A percentile compares a stretch with the other conserved stretches of the same genome.
phyloP scores from a whole-genome alignment of 805 yeast species.

The Hanseniaspora nectarophila region DNA sequence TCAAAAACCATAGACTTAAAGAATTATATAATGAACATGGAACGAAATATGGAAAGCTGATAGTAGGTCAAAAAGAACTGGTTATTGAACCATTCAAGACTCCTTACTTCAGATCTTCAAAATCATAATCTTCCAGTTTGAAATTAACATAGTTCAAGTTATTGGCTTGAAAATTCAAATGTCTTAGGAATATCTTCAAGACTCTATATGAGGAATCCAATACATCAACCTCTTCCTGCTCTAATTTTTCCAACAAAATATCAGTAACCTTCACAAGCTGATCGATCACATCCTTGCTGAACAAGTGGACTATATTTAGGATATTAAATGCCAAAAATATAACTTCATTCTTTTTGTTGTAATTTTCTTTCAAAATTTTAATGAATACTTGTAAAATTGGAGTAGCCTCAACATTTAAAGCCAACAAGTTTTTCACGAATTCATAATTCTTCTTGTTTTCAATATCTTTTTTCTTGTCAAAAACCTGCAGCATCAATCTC shows the following conservation, averaged over 20 bases:
- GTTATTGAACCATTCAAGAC: constrained; percentile 7
- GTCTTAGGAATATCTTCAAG: neutral
- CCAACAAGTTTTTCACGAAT: neutral
- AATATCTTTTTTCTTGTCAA: neutral
- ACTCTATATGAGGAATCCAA: neutral
- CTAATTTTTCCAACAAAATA: neutral
- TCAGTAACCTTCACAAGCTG: neutral
- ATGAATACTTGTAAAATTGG: neutral
- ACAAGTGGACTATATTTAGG: neutral
- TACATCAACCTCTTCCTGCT: neutral
- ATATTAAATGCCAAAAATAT: neutral
- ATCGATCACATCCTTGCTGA: neutral
- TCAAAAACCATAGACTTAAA: constrained; percentile 2
- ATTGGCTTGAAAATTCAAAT: neutral
- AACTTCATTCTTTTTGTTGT: neutral
- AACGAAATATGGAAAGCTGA: neutral
- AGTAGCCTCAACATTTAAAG: neutral
- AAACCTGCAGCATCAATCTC: neutral
- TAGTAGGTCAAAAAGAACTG: neutral
- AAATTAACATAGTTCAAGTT: neutral
- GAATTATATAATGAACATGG: neutral
- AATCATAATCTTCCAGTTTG: neutral
- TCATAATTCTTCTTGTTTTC: neutral
- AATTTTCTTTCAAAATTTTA: neutral
- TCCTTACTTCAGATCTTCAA: constrained; percentile 5